Evolutionary conservation across 2,329 filamentous ascomycete genomes (phyloP).

Genomic region (Alternaria atra): DNA sequence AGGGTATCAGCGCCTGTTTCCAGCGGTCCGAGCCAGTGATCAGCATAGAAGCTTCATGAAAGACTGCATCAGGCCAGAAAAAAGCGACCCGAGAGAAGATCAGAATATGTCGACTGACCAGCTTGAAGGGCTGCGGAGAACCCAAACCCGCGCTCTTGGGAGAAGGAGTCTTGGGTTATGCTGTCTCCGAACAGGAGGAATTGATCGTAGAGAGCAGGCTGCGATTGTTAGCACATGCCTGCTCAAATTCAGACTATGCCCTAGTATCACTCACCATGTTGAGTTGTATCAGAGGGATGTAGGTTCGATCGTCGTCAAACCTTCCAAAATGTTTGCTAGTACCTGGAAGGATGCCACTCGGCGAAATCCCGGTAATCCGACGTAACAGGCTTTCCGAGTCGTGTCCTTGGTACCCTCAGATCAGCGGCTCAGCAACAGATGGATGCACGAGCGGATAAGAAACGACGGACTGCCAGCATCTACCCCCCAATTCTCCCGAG

Average conservation of each 20-base stretch:
- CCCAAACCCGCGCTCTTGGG: constrained; percentile 72
- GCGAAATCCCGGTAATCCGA: constrained; percentile 8
- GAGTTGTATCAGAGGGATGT: constrained; percentile 3
- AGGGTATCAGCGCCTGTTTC: constrained; percentile 13
- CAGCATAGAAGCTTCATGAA: background rate
- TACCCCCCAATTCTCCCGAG: constrained; percentile 3
- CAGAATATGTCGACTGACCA: constrained; percentile 59
- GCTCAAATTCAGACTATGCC: background rate
- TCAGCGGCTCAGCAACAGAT: constrained; percentile 9
- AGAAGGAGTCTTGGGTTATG: constrained; percentile 75
- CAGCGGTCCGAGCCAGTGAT: background rate
- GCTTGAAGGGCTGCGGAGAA: constrained; percentile 76
- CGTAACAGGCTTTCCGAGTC: background rate
- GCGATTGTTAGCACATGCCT: constrained; percentile 2
- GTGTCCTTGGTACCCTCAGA: background rate
- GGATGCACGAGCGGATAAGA: constrained; percentile 1
- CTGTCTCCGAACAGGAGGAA: constrained; percentile 88
- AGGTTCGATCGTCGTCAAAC: background rate
- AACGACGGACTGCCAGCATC: background rate
- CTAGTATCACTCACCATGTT: constrained; percentile 19
- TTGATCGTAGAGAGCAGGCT: constrained; percentile 52
- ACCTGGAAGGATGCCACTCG: constrained; percentile 1
- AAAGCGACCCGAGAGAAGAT: background rate
- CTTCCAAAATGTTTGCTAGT: constrained; percentile 3
- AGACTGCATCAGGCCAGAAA: constrained; percentile 9